Evolutionary conservation across 257 asterid genomes (phyloP).

Genomic region (Nicotiana attenuata): DNA sequence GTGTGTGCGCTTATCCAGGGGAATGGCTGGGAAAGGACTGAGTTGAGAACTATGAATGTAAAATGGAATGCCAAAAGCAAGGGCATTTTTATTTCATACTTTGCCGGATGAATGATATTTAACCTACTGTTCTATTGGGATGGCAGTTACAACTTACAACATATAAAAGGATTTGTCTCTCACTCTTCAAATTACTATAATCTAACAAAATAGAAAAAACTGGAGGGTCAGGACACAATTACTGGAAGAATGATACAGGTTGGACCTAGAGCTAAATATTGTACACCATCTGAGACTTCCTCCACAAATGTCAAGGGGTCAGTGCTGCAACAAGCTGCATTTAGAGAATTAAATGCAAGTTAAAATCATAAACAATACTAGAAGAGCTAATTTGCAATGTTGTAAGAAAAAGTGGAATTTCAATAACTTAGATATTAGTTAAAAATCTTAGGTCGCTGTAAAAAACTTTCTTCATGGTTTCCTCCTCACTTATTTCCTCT

Average conservation of each 20-base stretch:
- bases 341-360: background rate
- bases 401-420: background rate
- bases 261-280: background rate
- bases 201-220: background rate
- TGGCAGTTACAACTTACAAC: background rate
- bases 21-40: background rate
- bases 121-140: background rate
- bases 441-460: background rate
- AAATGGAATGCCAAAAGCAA: background rate
- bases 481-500: background rate
- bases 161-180: background rate
- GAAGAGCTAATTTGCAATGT: background rate
- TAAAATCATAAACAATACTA: background rate
- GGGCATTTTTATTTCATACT: background rate
- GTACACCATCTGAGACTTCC: background rate
- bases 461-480: background rate
- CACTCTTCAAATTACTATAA: background rate
- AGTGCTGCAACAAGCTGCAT: constrained; percentile 5
- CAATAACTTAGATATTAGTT: background rate
- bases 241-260: background rate
- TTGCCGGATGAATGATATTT: background rate
- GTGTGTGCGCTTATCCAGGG: background rate
- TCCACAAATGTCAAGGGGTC: constrained; percentile 1
- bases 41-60: background rate
- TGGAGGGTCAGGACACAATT: background rate